These are phyloP conservation scores for Daucus carota DNA, from an alignment of 129 eudicot genomes.

Conservation along the genomic window DNA sequence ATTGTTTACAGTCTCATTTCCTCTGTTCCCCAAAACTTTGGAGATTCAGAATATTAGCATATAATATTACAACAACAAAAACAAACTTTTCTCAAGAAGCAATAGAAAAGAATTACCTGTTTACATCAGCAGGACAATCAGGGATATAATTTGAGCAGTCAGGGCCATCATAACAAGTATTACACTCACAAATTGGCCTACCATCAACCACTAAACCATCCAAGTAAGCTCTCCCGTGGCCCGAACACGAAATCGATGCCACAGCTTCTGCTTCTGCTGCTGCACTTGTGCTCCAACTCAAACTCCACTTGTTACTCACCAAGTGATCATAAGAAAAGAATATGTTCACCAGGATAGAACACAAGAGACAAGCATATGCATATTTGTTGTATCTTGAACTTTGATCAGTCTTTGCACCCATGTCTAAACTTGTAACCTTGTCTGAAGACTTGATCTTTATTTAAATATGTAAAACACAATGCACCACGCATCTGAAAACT, in stretches of 20 bases:
- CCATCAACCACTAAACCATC: slow-evolving; percentile 32
- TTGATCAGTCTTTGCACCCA: not conserved
- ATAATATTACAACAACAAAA: not conserved
- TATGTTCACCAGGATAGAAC: not conserved
- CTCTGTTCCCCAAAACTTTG: not conserved
- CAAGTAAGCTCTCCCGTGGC: slow-evolving; percentile 45
- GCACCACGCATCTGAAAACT: not conserved
- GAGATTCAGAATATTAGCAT: not conserved
- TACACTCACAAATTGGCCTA: slow-evolving; percentile 38
- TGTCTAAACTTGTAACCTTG: not conserved
- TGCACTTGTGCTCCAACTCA: slow-evolving; percentile 47
- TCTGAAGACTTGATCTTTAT: not conserved
- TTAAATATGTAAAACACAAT: not conserved
- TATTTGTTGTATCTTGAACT: not conserved
- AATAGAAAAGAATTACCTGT: slow-evolving; percentile 16
- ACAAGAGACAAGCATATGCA: not conserved
- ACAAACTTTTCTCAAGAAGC: not conserved
- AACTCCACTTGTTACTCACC: slow-evolving; percentile 4
- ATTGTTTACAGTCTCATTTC: not conserved
- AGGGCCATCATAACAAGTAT: slow-evolving; percentile 35
- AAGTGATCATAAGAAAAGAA: not conserved
- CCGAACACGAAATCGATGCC: slow-evolving; percentile 35
- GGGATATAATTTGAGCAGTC: slow-evolving; percentile 31
- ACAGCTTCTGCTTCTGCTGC: slow-evolving; percentile 50
- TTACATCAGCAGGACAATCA: slow-evolving; percentile 34